Evolutionary conservation across 169 alveolate species (phyloP).

Genomic region (Theileria luwenshuni): DNA sequence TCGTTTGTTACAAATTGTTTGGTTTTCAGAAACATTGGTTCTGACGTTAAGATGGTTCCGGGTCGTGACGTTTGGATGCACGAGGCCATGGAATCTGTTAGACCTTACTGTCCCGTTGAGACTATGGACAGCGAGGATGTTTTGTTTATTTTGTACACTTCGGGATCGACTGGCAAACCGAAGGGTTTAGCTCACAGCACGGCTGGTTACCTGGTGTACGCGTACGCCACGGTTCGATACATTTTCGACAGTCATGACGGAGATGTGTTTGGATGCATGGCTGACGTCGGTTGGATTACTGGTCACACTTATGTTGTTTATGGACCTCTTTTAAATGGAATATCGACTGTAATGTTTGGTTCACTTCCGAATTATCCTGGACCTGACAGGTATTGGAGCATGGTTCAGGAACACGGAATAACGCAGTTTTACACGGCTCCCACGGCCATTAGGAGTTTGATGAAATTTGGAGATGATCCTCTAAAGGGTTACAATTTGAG

Average conservation of each 20-base stretch:
- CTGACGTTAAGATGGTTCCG: constrained; percentile 66
- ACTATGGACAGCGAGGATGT: constrained; percentile 93
- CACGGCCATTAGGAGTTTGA: constrained; percentile 92
- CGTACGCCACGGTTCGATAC: constrained; percentile 87
- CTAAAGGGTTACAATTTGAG: constrained; percentile 73
- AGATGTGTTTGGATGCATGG: constrained; percentile 92
- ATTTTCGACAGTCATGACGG: constrained; percentile 85
- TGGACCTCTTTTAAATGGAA: constrained; percentile 93
- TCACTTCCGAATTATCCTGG: constrained; percentile 95
- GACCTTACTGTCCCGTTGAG: constrained; percentile 90
- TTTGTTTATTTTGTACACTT: constrained; percentile 91
- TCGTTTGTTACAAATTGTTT: constrained; percentile 47
- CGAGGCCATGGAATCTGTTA: constrained; percentile 82
- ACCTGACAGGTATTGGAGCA: constrained; percentile 87
- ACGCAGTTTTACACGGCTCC: constrained; percentile 97
- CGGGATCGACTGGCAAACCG: constrained; percentile 97
- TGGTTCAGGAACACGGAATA: constrained; percentile 87
- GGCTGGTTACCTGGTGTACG: constrained; percentile 90
- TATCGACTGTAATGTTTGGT: constrained; percentile 91
- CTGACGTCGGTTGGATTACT: constrained; percentile 98
- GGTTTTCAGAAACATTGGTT: constrained; percentile 44
- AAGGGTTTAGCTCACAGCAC: constrained; percentile 94
- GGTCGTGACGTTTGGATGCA: constrained; percentile 84
- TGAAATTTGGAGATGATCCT: constrained; percentile 80
- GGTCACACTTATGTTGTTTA: constrained; percentile 95